Conservation (phyloP, 108 stramenopile genomes). For the Schizochytrium sp. region DNA sequence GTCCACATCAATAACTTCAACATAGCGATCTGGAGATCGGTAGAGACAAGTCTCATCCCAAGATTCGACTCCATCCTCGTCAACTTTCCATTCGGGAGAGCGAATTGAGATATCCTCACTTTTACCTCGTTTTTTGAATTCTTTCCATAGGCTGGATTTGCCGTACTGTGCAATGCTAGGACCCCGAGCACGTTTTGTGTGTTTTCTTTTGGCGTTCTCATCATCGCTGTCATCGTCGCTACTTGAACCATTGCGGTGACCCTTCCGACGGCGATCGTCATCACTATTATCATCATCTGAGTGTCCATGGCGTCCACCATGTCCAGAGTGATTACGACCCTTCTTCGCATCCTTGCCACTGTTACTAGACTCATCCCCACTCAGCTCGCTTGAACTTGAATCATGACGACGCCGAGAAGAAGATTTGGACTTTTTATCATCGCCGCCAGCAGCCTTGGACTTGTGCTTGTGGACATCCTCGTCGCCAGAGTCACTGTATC, state of each 20-base stretch:
- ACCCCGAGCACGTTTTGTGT: not conserved
- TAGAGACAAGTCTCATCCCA: conserved; percentile 46
- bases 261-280: no score
- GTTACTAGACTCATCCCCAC: no score
- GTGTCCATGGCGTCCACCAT: no score
- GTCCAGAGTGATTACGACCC: no score
- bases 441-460: not conserved
- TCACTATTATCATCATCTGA: no score
- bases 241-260: not conserved
- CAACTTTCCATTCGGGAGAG: not conserved
- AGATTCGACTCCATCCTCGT: conserved; percentile 25
- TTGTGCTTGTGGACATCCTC: conserved; percentile 4
- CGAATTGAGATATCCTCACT: not conserved
- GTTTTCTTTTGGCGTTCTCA: not conserved
- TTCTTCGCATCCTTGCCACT: no score
- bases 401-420: no score
- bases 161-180: conserved; percentile 1
- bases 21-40: not conserved
- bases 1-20: not conserved
- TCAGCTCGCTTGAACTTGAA: no score
- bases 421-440: no score
- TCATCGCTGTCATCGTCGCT: conserved; percentile 33
- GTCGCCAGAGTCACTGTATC: not conserved
- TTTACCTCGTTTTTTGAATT: not conserved
- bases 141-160: conserved; percentile 36